Evolutionary conservation across 495 filamentous ascomycete genomes (phyloP), one percentile per base, ranked within the genome.

Genomic region (Neurospora sp.): DNA sequence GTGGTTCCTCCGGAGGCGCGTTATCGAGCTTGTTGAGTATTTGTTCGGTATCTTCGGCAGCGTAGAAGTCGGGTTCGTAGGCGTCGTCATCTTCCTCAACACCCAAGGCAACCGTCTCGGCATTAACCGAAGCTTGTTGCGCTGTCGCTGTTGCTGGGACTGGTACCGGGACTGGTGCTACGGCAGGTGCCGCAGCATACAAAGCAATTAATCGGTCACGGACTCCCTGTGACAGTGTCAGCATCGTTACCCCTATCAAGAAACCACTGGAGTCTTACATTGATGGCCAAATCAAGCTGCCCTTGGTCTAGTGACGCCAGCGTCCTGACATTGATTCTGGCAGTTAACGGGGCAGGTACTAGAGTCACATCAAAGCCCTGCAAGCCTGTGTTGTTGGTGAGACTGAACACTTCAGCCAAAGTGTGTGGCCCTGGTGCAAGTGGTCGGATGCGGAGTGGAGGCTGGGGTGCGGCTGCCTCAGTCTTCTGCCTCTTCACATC

Each of bases 21-120:
- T 86, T 89, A 78, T 93, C 89, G 22, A 91, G 83, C 76, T 91
- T 90, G 77, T 92, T 93, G 17, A 89, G 78, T 8, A 90, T 88
- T 75, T 93, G 90, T 65, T 93, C 92, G 4, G 88, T 85, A 74
- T 92, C 89, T 77, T 94, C 92, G 68, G 84, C 86, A 8, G 87
- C 85, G 71, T 91, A 87, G 76, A 92, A 94, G 81, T 96, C 91
- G 0, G 93, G 93, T 74, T 96, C 93, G 76, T 97, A 96, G 70
- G 94, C 94, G 16, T 97, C 94, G 20, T 97, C 94, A 40, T 81
- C 80, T 8, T 95, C 92, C n/a, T 89, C 90, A 0, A 88, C 83
- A 27, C 82, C 86, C 9, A 86, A 77, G 1, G 84, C 84, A 9
- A 83, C 79, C 1, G 82, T 85, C 16, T 85, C 83, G 3, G 86